Evolutionary conservation across 202 grass and related monocot species (phyloP).

Genomic region (Panicum virgatum): DNA sequence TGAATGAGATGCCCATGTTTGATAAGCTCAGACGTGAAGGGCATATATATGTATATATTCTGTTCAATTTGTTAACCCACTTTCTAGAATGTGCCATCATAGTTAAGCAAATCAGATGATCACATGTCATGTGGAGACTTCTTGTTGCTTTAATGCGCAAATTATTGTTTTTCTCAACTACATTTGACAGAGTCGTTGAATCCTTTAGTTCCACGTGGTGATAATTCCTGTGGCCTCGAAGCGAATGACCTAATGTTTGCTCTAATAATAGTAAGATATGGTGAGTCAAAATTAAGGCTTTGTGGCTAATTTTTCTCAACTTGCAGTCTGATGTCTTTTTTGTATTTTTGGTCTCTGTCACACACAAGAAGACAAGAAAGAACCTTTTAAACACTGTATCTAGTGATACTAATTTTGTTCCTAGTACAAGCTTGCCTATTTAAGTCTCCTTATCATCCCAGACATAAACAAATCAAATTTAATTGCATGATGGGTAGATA

Average conservation of each 20-base stretch:
- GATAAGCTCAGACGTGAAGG: not conserved
- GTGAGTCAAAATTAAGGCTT: not conserved
- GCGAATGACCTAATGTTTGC: not conserved
- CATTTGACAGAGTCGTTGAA: not conserved
- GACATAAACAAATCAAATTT: not conserved
- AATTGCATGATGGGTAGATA: not conserved
- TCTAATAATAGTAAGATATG: not conserved
- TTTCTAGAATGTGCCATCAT: not conserved
- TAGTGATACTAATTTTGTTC: not conserved
- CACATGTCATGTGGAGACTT: not conserved
- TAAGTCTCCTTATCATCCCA: not conserved
- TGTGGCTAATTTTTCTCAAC: not conserved
- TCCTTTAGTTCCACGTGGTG: not conserved
- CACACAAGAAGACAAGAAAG: conserved; percentile 14
- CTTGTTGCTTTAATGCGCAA: not conserved
- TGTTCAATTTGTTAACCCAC: not conserved
- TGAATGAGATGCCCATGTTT: not conserved
- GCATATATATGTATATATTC: not conserved
- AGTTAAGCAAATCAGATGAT: not conserved
- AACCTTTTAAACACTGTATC: conserved; percentile 13
- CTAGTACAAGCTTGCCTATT: not conserved
- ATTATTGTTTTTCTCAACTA: not conserved
- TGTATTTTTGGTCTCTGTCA: not conserved
- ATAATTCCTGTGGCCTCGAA: not conserved
- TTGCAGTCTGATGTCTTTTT: not conserved